Conservation (phyloP, 768 basidiomycete genomes). For the Boletales sp. region DNA sequence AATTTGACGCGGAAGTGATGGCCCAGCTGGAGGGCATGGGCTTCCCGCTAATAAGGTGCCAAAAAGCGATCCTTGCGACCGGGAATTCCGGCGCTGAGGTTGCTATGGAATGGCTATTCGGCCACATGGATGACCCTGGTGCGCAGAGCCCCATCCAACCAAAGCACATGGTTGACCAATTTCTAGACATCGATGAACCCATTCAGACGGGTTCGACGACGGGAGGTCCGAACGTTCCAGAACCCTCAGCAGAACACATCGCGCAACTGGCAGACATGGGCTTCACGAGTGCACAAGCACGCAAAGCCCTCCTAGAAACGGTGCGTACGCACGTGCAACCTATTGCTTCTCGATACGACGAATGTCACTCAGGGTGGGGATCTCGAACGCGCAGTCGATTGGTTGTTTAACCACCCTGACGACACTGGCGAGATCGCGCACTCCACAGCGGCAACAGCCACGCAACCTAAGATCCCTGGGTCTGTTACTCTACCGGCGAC, state of each 20-base stretch:
- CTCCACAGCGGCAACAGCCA: conserved; percentile 19
- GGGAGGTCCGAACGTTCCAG: conserved; percentile 33
- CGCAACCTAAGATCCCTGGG: conserved; percentile 38
- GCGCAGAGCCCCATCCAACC: conserved; percentile 3
- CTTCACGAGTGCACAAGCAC: conserved; percentile 77
- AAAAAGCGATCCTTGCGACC: conserved; percentile 88
- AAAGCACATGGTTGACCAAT: background rate
- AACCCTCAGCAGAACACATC: conserved; percentile 70
- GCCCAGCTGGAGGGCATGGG: conserved; percentile 85
- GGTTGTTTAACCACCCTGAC: conserved; percentile 93
- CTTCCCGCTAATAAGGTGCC: conserved; percentile 80
- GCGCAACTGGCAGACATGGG: conserved; percentile 86
- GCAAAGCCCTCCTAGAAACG: conserved; percentile 84
- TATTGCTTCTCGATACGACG: background rate
- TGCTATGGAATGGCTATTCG: conserved; percentile 96
- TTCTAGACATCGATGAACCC: conserved; percentile 81
- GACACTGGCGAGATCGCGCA: conserved; percentile 65
- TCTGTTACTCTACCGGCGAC: conserved; percentile 61
- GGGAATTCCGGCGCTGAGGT: conserved; percentile 69
- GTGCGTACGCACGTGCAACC: conserved; percentile 40
- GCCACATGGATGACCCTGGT: conserved; percentile 94
- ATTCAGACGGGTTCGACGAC: conserved; percentile 38
- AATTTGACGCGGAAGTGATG: conserved; percentile 74
- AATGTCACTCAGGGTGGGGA: conserved; percentile 54
- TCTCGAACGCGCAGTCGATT: conserved; percentile 86